Evolutionary conservation across 148 eudicot genomes (phyloP).

Genomic region (Persicaria tinctoria): DNA sequence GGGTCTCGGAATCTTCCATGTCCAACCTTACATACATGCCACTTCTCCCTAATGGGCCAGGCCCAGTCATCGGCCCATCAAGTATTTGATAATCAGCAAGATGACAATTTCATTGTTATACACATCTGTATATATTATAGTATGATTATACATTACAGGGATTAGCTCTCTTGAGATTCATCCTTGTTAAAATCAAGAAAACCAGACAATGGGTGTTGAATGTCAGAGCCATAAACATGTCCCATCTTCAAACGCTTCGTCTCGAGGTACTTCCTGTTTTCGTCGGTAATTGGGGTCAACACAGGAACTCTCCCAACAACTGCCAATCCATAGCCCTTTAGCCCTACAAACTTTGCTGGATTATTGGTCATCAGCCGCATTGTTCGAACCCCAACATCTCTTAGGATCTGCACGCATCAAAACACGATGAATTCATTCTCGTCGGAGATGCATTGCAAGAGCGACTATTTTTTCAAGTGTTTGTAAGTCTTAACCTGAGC

Average conservation of each 20-base stretch:
- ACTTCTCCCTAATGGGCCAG: too few relatives aligned
- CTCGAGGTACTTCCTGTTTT: slow-evolving; percentile 75
- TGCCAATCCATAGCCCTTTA: slow-evolving; percentile 95
- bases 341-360: slow-evolving; percentile 85
- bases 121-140: too few relatives aligned
- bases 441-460: not conserved
- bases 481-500: slow-evolving; percentile 53
- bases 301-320: slow-evolving; percentile 93
- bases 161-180: not conserved
- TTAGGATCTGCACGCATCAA: slow-evolving; percentile 43
- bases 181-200: slow-evolving; percentile 17
- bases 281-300: slow-evolving; percentile 82
- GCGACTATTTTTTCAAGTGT: not conserved
- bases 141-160: not conserved
- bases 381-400: slow-evolving; percentile 73
- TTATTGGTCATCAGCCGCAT: slow-evolving; percentile 96
- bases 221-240: slow-evolving; percentile 79
- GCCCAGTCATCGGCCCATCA: too few relatives aligned
- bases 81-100: too few relatives aligned
- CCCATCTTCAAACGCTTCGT: slow-evolving; percentile 88
- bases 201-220: slow-evolving; percentile 37
- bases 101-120: too few relatives aligned
- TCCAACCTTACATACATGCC: too few relatives aligned
- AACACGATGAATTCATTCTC: not conserved
- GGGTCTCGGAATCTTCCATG: too few relatives aligned